These are phyloP conservation scores for Arabidopsis arenosa DNA, from an alignment of 345 rosid genomes.

Conservation along the genomic window DNA sequence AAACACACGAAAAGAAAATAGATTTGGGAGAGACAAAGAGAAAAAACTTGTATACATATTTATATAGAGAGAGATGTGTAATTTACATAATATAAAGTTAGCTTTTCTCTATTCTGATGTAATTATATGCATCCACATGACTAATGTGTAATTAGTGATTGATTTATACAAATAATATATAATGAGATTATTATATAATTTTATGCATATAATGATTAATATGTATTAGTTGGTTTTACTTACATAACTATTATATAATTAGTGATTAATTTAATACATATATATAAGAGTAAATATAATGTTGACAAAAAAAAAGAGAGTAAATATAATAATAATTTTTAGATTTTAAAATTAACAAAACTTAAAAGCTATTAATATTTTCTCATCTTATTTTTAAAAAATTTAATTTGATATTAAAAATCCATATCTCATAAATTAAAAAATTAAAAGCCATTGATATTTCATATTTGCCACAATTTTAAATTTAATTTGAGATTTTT, in stretches of 20 bases:
- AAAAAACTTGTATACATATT: too few species aligned
- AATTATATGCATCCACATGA: too few species aligned
- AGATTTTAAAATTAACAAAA: background rate
- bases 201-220: too few species aligned
- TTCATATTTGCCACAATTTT: too few species aligned
- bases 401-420: too few species aligned
- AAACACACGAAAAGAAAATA: slow-evolving; percentile 15
- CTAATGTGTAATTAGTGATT: too few species aligned
- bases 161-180: too few species aligned
- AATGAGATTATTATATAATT: too few species aligned
- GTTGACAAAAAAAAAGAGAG: too few species aligned
- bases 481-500: too few species aligned
- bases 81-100: background rate
- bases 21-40: slow-evolving; percentile 3
- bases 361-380: background rate
- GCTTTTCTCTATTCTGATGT: background rate
- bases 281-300: background rate
- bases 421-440: too few species aligned
- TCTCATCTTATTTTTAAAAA: background rate
- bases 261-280: background rate
- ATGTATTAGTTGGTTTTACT: background rate
- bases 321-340: background rate
- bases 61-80: background rate
- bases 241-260: background rate
- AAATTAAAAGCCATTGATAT: too few species aligned